Percentiles rank a stretch among this genome's conserved stretches.
phyloP scores from a whole-genome alignment of 2,329 filamentous ascomycete species.

The Penicillium sclerotiorum region DNA sequence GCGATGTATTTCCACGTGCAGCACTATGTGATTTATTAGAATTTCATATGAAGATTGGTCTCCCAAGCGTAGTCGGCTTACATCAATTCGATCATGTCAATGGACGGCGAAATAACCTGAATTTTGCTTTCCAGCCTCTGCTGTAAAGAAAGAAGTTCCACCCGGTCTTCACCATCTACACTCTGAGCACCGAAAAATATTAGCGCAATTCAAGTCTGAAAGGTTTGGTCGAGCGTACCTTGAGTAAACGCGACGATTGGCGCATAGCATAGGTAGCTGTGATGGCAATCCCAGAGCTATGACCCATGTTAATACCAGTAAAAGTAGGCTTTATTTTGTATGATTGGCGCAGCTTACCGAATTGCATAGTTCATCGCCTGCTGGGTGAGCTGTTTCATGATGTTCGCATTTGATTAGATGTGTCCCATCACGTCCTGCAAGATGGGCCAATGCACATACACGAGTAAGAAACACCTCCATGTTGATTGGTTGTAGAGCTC shows the following conservation, averaged over 20 bases:
- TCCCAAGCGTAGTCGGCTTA: conserved; percentile 41
- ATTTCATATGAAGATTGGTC: neutral
- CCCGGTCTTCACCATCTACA: conserved; percentile 70
- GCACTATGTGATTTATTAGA: conserved; percentile 47
- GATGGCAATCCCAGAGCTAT: conserved; percentile 76
- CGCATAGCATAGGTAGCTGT: conserved; percentile 83
- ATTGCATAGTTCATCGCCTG: conserved; percentile 94
- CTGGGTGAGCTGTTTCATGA: conserved; percentile 63
- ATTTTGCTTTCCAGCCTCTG: conserved; percentile 82
- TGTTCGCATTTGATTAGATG: conserved; percentile 22
- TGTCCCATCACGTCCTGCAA: conserved; percentile 8
- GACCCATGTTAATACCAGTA: no score
- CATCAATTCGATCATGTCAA: conserved; percentile 92
- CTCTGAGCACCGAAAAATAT: conserved; percentile 46
- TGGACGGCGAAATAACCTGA: conserved; percentile 83
- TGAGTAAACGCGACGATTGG: conserved; percentile 77
- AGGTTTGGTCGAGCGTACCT: conserved; percentile 44
- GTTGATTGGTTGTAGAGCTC: conserved; percentile 26
- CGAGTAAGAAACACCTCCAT: conserved; percentile 74
- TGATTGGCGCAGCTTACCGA: conserved; percentile 46
- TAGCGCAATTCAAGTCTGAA: conserved; percentile 7
- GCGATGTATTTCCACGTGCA: conserved; percentile 72
- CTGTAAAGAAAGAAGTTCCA: conserved; percentile 73
- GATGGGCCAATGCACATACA: conserved; percentile 41
- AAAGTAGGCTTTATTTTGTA: neutral